phyloP scores from a whole-genome alignment of 2,329 filamentous ascomycete genomes.

The Xylariaceae sp. region DNA sequence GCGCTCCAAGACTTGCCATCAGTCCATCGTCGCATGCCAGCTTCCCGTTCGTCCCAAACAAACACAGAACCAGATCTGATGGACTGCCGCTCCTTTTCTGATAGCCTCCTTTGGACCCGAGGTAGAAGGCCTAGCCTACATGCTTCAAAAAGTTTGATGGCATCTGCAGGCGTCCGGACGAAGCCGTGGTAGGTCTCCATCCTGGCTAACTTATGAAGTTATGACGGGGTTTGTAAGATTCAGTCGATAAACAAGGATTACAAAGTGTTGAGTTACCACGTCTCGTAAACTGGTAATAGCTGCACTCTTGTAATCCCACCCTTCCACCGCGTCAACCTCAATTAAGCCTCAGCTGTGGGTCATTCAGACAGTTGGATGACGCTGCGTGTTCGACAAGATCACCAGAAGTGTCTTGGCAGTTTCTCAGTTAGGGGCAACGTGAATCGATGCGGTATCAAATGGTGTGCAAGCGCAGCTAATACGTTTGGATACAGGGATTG shows the following conservation, averaged over 20 bases:
- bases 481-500: background rate
- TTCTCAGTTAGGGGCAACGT: constrained; percentile 32
- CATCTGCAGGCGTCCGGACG: constrained; percentile 93
- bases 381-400: background rate
- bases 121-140: constrained; percentile 88
- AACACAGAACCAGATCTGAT: constrained; percentile 98
- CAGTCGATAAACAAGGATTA: too few relatives aligned
- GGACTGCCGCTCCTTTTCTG: constrained; percentile 94
- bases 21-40: constrained; percentile 97
- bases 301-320: constrained; percentile 33
- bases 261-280: constrained; percentile 6
- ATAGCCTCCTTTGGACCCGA: constrained; percentile 88
- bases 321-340: constrained; percentile 37
- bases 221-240: too few relatives aligned
- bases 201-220: too few relatives aligned
- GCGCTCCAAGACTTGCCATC: constrained; percentile 99
- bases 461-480: background rate
- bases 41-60: constrained; percentile 99
- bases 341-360: constrained; percentile 35
- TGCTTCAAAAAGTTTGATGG: constrained; percentile 98
- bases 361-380: constrained; percentile 34
- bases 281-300: constrained; percentile 20
- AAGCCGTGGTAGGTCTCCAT: constrained; percentile 99
- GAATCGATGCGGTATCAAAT: constrained; percentile 29
- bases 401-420: constrained; percentile 30